Conservation (phyloP, 2,329 filamentous ascomycete genomes). For the Talaromyces islandicus region DNA sequence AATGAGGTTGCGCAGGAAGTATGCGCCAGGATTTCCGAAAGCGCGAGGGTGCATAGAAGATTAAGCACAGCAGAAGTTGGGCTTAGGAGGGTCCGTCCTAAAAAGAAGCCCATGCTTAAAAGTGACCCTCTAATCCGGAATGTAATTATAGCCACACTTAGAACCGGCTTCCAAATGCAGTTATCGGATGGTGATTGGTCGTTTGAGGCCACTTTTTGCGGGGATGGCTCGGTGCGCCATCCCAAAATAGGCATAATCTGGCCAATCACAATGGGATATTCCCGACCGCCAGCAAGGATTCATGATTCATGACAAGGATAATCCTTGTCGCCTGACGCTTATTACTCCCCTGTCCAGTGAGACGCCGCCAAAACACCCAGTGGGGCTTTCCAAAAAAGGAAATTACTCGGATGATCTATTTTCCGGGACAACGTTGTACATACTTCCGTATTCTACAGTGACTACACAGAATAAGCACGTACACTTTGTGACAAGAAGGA, state of each 20-base stretch:
- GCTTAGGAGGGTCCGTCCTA: neutral
- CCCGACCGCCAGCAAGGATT: neutral
- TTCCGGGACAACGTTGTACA: too few species aligned
- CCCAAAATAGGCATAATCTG: neutral
- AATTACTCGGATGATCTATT: neutral
- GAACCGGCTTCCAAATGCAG: neutral
- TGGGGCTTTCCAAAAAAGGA: neutral
- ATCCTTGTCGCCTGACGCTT: neutral
- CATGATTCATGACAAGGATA: neutral
- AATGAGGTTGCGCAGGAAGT: constrained; percentile 8
- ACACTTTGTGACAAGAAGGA: too few species aligned
- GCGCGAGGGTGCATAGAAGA: neutral
- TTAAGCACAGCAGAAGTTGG: neutral
- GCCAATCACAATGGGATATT: neutral
- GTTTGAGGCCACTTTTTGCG: neutral
- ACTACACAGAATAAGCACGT: neutral
- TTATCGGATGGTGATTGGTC: neutral
- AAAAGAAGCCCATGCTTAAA: neutral
- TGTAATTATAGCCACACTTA: neutral
- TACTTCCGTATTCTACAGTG: neutral
- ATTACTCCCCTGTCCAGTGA: neutral
- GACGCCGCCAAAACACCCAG: neutral
- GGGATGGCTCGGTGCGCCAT: neutral
- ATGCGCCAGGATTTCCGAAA: constrained; percentile 9
- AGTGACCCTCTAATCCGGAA: neutral